Base-by-base conservation (phyloP, 2,329 filamentous ascomycete genomes). In the Aspergillus fructus region DNA sequence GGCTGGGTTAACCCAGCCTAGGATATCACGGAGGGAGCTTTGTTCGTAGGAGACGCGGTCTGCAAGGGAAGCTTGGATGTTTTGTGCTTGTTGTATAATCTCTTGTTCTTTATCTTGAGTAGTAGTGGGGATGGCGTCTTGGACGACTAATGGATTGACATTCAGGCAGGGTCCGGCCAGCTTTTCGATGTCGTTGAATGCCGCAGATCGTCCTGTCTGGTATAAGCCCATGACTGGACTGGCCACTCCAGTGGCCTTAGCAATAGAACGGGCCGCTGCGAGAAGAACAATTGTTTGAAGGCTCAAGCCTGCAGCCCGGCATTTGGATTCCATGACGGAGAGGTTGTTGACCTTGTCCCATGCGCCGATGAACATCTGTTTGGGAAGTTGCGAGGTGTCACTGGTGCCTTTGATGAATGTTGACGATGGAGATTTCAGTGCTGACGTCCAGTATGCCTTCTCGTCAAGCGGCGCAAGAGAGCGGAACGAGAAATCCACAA, bases 121-220 rank as follows among this genome's bases (percentile, higher is more conserved):
- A 8, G 8, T n/a, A 12, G 17, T n/a, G 24, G 39, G 11, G 4
- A 60, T 12, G 17, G 56, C 58, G 19, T 65, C 54, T 3, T 48
- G 53, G 6, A 69, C 58, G 7, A 62, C 61, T 9, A 71, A 62
- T 7, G 71, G 70, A 19, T 64, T 68, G 4, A 72, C 61, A 46
- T 72, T 73, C 15, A 73, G 58, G 52, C 68, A 71, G n/a, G 71
- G 71, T 0, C 65, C 66, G 7, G 64, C 63, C 12, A 70, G 51
- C 4, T 52, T 59, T n/a, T 71, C 65, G 19, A 71, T 62, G 15
- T 62, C 59, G 1, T 62, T 47, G 59, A 70, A 68, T 1, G 64
- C 56, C 1, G 65, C 66, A 7, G 68, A 71, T 46, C 70, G 66
- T n/a, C 69, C 69, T 3, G 65, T 64, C 50, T 72, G 70, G 60